Base-by-base conservation (phyloP, 2,329 filamentous ascomycete species). In the Dactylellina cionopaga region DNA sequence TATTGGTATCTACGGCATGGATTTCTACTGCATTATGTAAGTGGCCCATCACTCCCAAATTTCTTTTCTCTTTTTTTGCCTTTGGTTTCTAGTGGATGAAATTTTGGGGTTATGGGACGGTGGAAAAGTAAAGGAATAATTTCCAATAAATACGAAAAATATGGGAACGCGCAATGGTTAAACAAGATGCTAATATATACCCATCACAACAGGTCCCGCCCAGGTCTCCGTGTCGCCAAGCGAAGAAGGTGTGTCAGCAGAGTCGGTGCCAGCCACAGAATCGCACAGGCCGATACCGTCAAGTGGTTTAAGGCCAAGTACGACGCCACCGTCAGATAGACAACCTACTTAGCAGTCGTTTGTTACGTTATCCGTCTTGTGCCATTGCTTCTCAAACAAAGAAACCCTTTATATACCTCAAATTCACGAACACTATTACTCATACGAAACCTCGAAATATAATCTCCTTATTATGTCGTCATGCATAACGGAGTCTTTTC, bases 1-100 rank as follows among this genome's bases (percentile, higher is more conserved):
- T 77, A 97, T 97, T 80, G 93, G 93, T 89, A 97, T 97, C 84
- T 97, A 96, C 88, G 93, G 95, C 83, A 99, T 99, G 95, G 95
- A 99, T 87, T 99, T 99, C 87, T 99, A 97, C 91, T 93, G 90
- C 91, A 98, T 94, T 92, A 99, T 99, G 95, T 88, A 80, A 84
- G 86, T 86, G 46, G 46, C 27, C 44, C 25, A 41, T 24, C 29
- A 43, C 43, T n/a, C n/a, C n/a, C 43, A 15, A 46, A 46, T 24
- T 22, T 43, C 5, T 17, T 41, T 7, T 19, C 22, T 19, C 37
- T 19, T 13, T 24, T 17, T 24, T 51, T 33, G 13, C 19, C 11
- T 33, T 46, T 59, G 9, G 22, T 41, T 13, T 39, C n/a, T n/a
- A n/a, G n/a, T n/a, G n/a, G n/a, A n/a, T n/a, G n/a, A n/a, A n/a